Percentiles rank a stretch among this genome's conserved stretches.
Conservation (phyloP, 1,284 basidiomycete genomes). For the Sparassis latifolia region DNA sequence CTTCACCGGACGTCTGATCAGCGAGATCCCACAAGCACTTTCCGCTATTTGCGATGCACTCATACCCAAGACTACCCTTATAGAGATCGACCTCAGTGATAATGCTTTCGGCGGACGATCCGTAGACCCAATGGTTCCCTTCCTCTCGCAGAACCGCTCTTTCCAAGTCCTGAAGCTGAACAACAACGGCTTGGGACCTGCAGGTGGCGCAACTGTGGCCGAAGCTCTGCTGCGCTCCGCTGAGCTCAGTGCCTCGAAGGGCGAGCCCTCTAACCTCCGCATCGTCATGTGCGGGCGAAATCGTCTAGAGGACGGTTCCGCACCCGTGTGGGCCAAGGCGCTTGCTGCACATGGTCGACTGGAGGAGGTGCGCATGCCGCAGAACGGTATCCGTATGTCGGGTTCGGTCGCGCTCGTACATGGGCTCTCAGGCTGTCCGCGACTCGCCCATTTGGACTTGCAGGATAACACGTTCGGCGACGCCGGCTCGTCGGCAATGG, state of each 20-base stretch:
- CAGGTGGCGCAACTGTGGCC: conserved; percentile 84
- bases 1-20: conserved; percentile 94
- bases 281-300: conserved; percentile 92
- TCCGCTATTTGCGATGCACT: conserved; percentile 86
- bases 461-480: conserved; percentile 94
- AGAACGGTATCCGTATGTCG: conserved; percentile 96
- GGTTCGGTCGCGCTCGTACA: conserved; percentile 81
- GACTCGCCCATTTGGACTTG: conserved; percentile 79
- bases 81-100: conserved; percentile 89
- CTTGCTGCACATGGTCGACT: conserved; percentile 83
- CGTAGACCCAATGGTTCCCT: conserved; percentile 90
- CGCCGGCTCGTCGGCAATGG: conserved; percentile 72
- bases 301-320: conserved; percentile 88
- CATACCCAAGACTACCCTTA: conserved; percentile 71
- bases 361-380: conserved; percentile 86
- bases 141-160: conserved; percentile 75
- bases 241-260: conserved; percentile 57
- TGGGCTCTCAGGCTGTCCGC: conserved; percentile 68
- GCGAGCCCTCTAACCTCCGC: conserved; percentile 66
- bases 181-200: conserved; percentile 97
- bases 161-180: conserved; percentile 86
- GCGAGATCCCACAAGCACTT: conserved; percentile 90
- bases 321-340: conserved; percentile 80
- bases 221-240: conserved; percentile 81
- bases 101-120: conserved; percentile 97